Percentiles rank a stretch among this genome's conserved stretches.
phyloP scores from a whole-genome alignment of 129 eudicot genomes.

The Erigeron canadensis region DNA sequence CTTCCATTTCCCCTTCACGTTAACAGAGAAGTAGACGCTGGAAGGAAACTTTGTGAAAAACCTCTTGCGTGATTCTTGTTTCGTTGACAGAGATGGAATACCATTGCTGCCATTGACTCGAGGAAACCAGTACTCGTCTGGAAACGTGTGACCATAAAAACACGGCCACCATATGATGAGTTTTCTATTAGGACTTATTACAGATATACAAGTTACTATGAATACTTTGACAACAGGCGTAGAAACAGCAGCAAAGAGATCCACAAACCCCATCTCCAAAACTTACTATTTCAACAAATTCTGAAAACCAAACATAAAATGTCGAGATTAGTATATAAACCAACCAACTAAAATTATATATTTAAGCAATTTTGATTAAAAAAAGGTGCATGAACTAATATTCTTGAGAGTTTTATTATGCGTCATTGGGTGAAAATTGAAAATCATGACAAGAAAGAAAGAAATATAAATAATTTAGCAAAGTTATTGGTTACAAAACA shows the following conservation, averaged over 20 bases:
- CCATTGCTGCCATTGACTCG: too few relatives aligned
- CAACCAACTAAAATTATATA: too few relatives aligned
- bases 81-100: constrained; percentile 7
- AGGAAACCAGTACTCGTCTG: constrained; percentile 65
- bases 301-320: too few relatives aligned
- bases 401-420: too few relatives aligned
- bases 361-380: too few relatives aligned
- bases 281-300: too few relatives aligned
- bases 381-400: too few relatives aligned
- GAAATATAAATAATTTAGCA: too few relatives aligned
- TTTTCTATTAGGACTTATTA: neutral
- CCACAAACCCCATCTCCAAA: constrained; percentile 56
- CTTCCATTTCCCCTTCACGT: constrained; percentile 7
- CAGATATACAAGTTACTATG: constrained; percentile 33
- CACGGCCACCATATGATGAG: constrained; percentile 68
- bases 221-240: constrained; percentile 81
- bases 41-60: constrained; percentile 39
- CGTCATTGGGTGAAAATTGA: too few relatives aligned
- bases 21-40: constrained; percentile 17
- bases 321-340: too few relatives aligned
- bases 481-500: too few relatives aligned
- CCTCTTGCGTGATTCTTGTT: constrained; percentile 15
- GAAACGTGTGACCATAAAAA: constrained; percentile 77
- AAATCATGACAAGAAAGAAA: too few relatives aligned
- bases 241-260: constrained; percentile 63